These are phyloP conservation scores for Colletotrichum caudatum DNA, from an alignment of 2,329 filamentous ascomycete species.

Conservation along the genomic window DNA sequence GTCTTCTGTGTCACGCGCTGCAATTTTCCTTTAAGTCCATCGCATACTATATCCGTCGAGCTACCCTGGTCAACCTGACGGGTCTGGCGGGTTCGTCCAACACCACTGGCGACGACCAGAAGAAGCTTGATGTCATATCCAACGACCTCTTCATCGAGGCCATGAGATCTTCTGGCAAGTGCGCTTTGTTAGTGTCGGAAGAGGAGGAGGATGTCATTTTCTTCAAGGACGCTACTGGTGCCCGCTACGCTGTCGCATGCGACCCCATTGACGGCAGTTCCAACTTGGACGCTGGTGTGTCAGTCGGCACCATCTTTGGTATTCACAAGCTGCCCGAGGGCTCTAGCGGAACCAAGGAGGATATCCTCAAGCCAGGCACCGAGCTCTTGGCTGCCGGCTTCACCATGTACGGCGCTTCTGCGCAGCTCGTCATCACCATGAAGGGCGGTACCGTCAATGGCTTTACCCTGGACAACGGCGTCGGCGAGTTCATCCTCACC, in stretches of 20 bases:
- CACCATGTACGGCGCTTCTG: conserved; percentile 99
- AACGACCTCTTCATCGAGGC: conserved; percentile 97
- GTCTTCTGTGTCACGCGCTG: conserved; percentile 94
- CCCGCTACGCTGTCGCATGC: conserved; percentile 95
- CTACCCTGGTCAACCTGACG: conserved; percentile 93
- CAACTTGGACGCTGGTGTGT: conserved; percentile 97
- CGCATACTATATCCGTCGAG: conserved; percentile 98
- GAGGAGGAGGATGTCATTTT: conserved; percentile 94
- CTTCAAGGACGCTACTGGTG: conserved; percentile 80
- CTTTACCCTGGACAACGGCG: conserved; percentile 95
- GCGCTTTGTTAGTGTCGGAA: conserved; percentile 93
- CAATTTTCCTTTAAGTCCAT: conserved; percentile 99
- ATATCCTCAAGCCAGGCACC: conserved; percentile 88
- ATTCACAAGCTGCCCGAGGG: conserved; percentile 90
- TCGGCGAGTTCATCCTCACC: conserved; percentile 98
- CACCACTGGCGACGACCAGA: conserved; percentile 96
- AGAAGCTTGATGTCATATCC: conserved; percentile 99
- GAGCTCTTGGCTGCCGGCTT: conserved; percentile 96
- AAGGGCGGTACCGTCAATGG: conserved; percentile 92
- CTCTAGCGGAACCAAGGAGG: conserved; percentile 80
- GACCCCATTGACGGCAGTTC: conserved; percentile 98
- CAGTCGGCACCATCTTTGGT: conserved; percentile 96
- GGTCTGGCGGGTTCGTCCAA: conserved; percentile 96
- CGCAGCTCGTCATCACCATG: conserved; percentile 98
- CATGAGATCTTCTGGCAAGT: conserved; percentile 93